phyloP scores from a whole-genome alignment of 108 stramenopile genomes.

The Pelagomonas calceolata region DNA sequence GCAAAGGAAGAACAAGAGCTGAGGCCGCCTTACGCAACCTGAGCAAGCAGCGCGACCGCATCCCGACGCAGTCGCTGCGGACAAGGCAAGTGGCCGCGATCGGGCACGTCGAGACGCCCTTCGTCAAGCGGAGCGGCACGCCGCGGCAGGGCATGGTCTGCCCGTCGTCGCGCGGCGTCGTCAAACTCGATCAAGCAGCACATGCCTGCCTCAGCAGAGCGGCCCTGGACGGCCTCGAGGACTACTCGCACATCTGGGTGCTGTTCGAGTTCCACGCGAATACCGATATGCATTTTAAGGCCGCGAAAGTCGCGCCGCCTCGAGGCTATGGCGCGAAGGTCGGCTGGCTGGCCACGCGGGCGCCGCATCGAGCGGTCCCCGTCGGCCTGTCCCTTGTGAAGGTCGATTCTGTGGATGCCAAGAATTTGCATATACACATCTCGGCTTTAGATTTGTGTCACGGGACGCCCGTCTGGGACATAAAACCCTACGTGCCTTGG shows the following conservation, averaged over 20 bases:
- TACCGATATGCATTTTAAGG: constrained; percentile 44
- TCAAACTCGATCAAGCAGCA: too few species aligned
- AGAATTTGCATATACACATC: constrained; percentile 44
- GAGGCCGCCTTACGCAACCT: too few species aligned
- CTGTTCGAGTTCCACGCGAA: constrained; percentile 92
- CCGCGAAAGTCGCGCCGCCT: constrained; percentile 40
- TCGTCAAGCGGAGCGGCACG: too few species aligned
- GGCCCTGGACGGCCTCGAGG: constrained; percentile 54
- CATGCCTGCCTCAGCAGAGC: too few species aligned
- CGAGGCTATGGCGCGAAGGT: constrained; percentile 65
- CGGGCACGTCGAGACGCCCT: too few species aligned
- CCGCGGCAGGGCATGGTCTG: too few species aligned
- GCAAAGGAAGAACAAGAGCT: too few species aligned
- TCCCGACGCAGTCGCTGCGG: too few species aligned
- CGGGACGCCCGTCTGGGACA: constrained; percentile 81
- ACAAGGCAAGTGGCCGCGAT: too few species aligned
- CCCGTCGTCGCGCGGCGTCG: too few species aligned
- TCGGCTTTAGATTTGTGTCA: constrained; percentile 69
- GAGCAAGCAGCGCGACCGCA: too few species aligned
- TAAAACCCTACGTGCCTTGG: constrained; percentile 82
- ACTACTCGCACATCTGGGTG: constrained; percentile 80
- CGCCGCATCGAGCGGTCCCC: constrained; percentile 89
- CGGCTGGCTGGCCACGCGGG: constrained; percentile 81
- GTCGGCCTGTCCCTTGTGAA: constrained; percentile 80
- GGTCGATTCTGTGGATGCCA: constrained; percentile 53